Evolutionary conservation across 352 stramenopile species (phyloP).

Genomic region (Pelagophyceae sp.): DNA sequence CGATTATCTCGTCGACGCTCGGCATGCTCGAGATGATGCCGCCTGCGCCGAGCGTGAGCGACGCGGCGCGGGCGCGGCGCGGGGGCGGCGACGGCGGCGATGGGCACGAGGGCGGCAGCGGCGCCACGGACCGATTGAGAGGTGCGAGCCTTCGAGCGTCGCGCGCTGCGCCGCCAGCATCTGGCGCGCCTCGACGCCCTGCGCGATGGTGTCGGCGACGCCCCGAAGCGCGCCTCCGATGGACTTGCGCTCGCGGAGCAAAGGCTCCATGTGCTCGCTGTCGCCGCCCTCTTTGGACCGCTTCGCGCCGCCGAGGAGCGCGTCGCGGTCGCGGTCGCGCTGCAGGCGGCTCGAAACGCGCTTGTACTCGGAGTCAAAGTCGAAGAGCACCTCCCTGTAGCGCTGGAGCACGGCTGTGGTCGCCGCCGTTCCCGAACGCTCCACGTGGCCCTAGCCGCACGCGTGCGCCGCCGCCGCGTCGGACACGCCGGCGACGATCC

Average conservation of each 20-base stretch:
- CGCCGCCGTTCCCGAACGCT: background rate
- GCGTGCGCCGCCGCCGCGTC: no score
- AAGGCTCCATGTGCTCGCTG: background rate
- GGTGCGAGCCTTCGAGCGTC: background rate
- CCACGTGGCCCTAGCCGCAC: no score
- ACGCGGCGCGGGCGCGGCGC: no score
- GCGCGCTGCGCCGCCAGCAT: conserved; percentile 5
- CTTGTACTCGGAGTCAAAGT: conserved; percentile 1
- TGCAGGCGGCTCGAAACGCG: background rate
- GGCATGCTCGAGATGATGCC: background rate
- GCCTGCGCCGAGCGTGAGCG: background rate
- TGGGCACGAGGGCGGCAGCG: no score
- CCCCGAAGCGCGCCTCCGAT: background rate
- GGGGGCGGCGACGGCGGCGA: no score
- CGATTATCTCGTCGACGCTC: background rate
- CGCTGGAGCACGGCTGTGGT: background rate
- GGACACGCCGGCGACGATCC: no score
- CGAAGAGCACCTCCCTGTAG: background rate
- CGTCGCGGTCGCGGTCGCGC: background rate
- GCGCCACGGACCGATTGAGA: no score
- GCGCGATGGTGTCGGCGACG: background rate
- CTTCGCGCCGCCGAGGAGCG: background rate
- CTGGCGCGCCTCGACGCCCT: background rate
- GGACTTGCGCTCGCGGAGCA: background rate
- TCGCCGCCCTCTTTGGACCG: background rate